A percentile compares a stretch with the other conserved stretches of the same genome.
These are phyloP conservation scores for Colletotrichum tropicale DNA, from an alignment of 2,329 filamentous ascomycete genomes.

Conservation along the genomic window DNA sequence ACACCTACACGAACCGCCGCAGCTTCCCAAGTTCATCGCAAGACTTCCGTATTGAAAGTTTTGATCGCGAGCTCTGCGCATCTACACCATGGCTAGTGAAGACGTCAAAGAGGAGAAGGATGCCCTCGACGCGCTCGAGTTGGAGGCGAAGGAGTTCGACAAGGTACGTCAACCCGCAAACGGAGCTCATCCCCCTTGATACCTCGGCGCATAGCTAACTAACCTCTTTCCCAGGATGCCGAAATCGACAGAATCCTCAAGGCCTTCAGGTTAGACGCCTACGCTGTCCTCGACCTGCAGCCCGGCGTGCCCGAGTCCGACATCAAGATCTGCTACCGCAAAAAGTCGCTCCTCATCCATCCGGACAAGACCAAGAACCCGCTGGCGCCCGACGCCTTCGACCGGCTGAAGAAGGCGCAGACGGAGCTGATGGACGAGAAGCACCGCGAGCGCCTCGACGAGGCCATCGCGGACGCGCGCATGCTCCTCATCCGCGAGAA, in stretches of 20 bases:
- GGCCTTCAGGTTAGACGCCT: slow-evolving; percentile 80
- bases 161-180: slow-evolving; percentile 61
- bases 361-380: slow-evolving; percentile 97
- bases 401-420: slow-evolving; percentile 94
- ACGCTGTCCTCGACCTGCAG: slow-evolving; percentile 93
- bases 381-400: slow-evolving; percentile 91
- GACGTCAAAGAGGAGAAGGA: slow-evolving; percentile 66
- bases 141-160: slow-evolving; percentile 87
- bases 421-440: slow-evolving; percentile 93
- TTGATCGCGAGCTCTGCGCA: neutral
- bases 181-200: neutral
- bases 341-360: slow-evolving; percentile 98
- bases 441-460: slow-evolving; percentile 83
- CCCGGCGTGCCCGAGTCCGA: slow-evolving; percentile 94
- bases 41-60: neutral
- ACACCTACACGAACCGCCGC: neutral
- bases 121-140: slow-evolving; percentile 80
- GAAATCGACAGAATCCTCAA: slow-evolving; percentile 95
- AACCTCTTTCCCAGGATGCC: slow-evolving; percentile 67
- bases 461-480: slow-evolving; percentile 93
- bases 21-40: neutral
- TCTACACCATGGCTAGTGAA: slow-evolving; percentile 38
- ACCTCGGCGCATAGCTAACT: neutral
- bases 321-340: slow-evolving; percentile 93
- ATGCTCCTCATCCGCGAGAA: slow-evolving; percentile 93